A percentile compares a stretch with the other conserved stretches of the same genome.
Conservation (phyloP, 352 stramenopile genomes). For the Phytopythium aichiense region DNA sequence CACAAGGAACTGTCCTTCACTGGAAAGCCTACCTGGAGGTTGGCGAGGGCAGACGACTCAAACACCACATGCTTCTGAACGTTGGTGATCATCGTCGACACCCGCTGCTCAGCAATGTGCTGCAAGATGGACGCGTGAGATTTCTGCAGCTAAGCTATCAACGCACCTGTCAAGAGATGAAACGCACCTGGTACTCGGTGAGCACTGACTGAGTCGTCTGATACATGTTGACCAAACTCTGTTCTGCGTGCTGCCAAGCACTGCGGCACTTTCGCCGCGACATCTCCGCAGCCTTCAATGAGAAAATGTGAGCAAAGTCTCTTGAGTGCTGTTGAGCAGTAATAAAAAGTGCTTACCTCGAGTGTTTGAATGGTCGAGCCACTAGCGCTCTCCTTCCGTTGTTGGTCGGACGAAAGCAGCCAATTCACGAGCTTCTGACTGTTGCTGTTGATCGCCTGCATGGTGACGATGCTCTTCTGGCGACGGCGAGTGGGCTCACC, state of each 20-base stretch:
- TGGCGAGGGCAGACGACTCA: constrained; percentile 73
- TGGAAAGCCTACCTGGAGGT: constrained; percentile 54
- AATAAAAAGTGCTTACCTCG: constrained; percentile 30
- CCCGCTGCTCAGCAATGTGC: constrained; percentile 75
- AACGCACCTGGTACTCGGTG: constrained; percentile 71
- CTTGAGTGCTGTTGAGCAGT: neutral
- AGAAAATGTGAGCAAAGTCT: neutral
- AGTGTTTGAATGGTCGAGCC: constrained; percentile 52
- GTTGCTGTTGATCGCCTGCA: constrained; percentile 44
- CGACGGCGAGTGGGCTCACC: neutral
- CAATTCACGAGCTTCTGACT: constrained; percentile 78
- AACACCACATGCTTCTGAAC: constrained; percentile 83
- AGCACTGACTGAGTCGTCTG: constrained; percentile 62
- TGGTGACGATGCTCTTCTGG: constrained; percentile 6
- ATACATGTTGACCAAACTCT: constrained; percentile 64
- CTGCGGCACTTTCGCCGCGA: constrained; percentile 55
- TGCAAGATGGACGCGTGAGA: constrained; percentile 12
- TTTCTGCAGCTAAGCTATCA: constrained; percentile 1
- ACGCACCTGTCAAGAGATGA: neutral
- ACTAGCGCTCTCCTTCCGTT: constrained; percentile 67
- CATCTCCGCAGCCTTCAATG: constrained; percentile 51
- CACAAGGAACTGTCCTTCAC: neutral
- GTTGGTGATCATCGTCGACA: constrained; percentile 66
- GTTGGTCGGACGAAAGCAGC: constrained; percentile 59
- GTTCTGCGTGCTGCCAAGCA: constrained; percentile 60